A percentile compares a stretch with the other conserved stretches of the same genome.
Conservation (phyloP, 2,329 filamentous ascomycete genomes). For the Hirsutella rhossiliensis region DNA sequence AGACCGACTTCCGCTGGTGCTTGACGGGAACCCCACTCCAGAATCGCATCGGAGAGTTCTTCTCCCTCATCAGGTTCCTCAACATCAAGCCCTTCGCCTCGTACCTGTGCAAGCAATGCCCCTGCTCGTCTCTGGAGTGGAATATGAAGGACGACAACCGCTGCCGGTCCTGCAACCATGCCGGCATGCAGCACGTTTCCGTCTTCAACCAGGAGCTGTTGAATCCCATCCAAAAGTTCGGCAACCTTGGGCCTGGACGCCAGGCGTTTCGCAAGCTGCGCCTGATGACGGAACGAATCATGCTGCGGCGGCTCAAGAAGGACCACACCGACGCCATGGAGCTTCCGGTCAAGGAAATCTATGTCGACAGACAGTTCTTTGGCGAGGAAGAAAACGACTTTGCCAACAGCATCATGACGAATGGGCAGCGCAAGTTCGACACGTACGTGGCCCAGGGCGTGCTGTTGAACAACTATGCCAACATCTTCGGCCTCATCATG, state of each 20-base stretch:
- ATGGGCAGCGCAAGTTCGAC: slow-evolving; percentile 77
- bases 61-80: slow-evolving; percentile 85
- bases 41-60: slow-evolving; percentile 95
- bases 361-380: slow-evolving; percentile 91
- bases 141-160: slow-evolving; percentile 56
- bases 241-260: slow-evolving; percentile 47
- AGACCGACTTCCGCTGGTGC: slow-evolving; percentile 87
- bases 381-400: slow-evolving; percentile 94
- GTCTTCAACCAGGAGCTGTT: slow-evolving; percentile 92
- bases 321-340: slow-evolving; percentile 94
- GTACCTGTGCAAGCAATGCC: slow-evolving; percentile 84
- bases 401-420: slow-evolving; percentile 90
- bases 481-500: slow-evolving; percentile 98
- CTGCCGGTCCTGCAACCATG: slow-evolving; percentile 51
- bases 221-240: slow-evolving; percentile 62
- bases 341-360: slow-evolving; percentile 85
- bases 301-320: slow-evolving; percentile 89
- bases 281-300: slow-evolving; percentile 82
- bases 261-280: slow-evolving; percentile 72
- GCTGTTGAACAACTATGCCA: slow-evolving; percentile 94
- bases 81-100: slow-evolving; percentile 81
- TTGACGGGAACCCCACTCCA: slow-evolving; percentile 90
- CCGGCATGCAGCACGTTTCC: slow-evolving; percentile 30
- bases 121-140: slow-evolving; percentile 78
- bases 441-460: slow-evolving; percentile 93